phyloP scores from a whole-genome alignment of 305 asterid genomes.

The Fraxinus dipetala region DNA sequence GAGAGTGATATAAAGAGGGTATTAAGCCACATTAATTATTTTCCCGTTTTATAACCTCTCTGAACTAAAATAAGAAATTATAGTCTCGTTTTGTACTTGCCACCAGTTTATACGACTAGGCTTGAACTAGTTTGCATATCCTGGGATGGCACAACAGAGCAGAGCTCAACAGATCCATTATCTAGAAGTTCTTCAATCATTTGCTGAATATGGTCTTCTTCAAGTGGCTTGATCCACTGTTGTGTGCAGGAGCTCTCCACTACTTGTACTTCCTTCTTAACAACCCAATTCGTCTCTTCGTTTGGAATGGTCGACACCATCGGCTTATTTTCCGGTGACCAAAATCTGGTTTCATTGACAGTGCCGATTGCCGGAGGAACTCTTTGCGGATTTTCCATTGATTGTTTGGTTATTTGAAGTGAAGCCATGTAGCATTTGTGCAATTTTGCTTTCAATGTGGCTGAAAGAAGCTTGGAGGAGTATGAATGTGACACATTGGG shows the following conservation, averaged over 20 bases:
- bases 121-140: not conserved
- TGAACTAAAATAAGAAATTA: not conserved
- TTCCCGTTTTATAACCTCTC: not conserved
- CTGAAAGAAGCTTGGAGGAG: constrained; percentile 50
- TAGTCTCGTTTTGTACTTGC: not conserved
- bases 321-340: not conserved
- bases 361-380: not conserved
- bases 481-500: constrained; percentile 32
- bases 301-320: not conserved
- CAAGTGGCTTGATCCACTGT: constrained; percentile 33
- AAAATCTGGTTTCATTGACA: not conserved
- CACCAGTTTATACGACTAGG: not conserved
- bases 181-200: constrained; percentile 65
- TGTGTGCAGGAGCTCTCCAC: not conserved
- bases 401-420: constrained; percentile 44
- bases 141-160: constrained; percentile 25
- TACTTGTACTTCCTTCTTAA: constrained; percentile 1
- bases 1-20: not conserved
- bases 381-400: not conserved
- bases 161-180: constrained; percentile 56
- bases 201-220: constrained; percentile 63
- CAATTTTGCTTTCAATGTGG: constrained; percentile 58
- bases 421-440: constrained; percentile 68
- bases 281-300: not conserved
- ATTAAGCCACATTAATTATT: not conserved